phyloP scores from a whole-genome alignment of 2,329 filamentous ascomycete genomes.

The Raffaelea ambrosiae region DNA sequence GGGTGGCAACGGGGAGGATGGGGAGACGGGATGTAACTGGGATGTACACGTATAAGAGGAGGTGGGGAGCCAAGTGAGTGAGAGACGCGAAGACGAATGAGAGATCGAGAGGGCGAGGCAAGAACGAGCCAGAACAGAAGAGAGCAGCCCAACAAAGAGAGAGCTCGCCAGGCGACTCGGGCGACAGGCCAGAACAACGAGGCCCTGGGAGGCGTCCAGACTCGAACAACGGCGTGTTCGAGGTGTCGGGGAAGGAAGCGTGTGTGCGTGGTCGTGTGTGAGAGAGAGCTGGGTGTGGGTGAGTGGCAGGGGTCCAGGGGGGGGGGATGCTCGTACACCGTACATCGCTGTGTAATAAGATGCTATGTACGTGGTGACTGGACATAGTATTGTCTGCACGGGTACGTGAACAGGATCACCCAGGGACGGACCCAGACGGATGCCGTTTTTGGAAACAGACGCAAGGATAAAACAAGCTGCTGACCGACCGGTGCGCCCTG shows the following conservation, averaged over 20 bases:
- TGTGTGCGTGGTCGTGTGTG: background rate
- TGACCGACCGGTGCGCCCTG: conserved; percentile 14
- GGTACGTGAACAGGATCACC: conserved; percentile 1
- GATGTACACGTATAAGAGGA: too few species aligned
- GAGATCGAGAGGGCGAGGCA: too few species aligned
- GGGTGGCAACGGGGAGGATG: too few species aligned
- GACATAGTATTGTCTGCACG: too few species aligned
- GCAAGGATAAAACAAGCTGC: conserved; percentile 18
- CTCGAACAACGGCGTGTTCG: background rate
- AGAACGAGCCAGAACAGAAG: too few species aligned
- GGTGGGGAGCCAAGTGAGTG: background rate
- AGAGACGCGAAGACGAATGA: too few species aligned
- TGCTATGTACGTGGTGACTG: background rate
- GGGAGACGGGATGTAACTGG: too few species aligned
- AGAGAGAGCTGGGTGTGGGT: background rate
- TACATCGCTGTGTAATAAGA: conserved; percentile 19
- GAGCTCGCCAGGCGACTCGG: too few species aligned
- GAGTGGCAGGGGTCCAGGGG: background rate
- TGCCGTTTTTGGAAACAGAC: conserved; percentile 22
- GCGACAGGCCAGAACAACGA: too few species aligned
- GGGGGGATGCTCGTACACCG: background rate
- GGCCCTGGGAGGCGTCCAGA: background rate
- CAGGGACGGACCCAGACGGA: conserved; percentile 18
- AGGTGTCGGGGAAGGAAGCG: background rate
- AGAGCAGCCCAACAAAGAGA: too few species aligned